These are phyloP conservation scores for Leishmania aethiopica DNA, from an alignment of 208 protist species.

Conservation along the genomic window DNA sequence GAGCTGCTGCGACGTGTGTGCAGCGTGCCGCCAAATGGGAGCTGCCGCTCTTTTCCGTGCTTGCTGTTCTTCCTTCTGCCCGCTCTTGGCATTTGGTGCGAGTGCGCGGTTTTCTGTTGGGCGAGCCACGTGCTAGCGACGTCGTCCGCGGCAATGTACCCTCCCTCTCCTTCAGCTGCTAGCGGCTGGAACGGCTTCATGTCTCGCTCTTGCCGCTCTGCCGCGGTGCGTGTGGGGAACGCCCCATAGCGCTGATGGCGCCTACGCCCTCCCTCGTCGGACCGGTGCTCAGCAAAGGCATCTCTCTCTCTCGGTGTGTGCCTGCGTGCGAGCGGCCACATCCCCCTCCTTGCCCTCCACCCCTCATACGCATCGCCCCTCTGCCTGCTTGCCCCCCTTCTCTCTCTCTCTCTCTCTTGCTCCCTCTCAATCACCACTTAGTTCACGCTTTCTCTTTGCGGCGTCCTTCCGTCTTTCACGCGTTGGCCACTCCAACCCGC, in stretches of 20 bases:
- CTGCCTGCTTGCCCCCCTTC: no score
- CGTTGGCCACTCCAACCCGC: background rate
- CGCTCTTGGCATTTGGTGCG: background rate
- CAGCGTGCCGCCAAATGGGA: conserved; percentile 3
- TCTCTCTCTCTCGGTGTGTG: background rate
- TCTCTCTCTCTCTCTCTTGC: no score
- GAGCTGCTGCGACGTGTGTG: conserved; percentile 21
- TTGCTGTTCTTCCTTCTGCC: background rate
- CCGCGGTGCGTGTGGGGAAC: background rate
- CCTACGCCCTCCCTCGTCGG: background rate
- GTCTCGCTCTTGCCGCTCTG: background rate
- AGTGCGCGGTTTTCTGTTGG: background rate
- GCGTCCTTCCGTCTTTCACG: background rate
- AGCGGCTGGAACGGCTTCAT: background rate
- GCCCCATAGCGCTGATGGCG: background rate
- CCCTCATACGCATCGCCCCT: background rate
- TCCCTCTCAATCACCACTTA: background rate
- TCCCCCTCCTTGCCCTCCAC: no score
- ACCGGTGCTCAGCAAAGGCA: background rate
- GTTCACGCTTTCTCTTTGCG: conserved; percentile 22
- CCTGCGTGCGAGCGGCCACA: background rate
- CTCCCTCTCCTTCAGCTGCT: background rate
- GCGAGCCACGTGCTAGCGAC: background rate
- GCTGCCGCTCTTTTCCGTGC: background rate
- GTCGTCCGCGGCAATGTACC: background rate